phyloP scores from a whole-genome alignment of 2,329 filamentous ascomycete species.

The Aureobasidium sp. region DNA sequence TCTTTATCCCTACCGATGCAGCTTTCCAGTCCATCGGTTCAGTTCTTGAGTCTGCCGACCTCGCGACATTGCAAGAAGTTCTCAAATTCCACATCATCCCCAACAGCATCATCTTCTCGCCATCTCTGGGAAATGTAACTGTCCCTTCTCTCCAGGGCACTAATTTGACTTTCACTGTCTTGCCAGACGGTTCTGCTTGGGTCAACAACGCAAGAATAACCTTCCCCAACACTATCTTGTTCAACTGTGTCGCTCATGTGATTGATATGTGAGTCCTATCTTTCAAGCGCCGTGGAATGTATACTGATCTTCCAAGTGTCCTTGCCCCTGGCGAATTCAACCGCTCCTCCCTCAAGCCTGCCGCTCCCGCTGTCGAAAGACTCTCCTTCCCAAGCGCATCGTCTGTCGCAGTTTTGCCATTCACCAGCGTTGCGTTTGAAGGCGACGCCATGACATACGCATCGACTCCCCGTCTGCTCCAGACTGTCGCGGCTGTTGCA shows the following conservation, averaged over 20 bases:
- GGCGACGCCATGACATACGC: conserved; percentile 9
- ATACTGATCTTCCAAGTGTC: conserved; percentile 1
- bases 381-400: conserved; percentile 6
- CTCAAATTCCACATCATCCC: conserved; percentile 41
- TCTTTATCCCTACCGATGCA: conserved; percentile 31
- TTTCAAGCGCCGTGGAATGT: too few relatives aligned
- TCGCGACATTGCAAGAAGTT: conserved; percentile 32
- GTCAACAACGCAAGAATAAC: conserved; percentile 61
- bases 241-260: conserved; percentile 65
- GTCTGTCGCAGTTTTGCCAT: not conserved
- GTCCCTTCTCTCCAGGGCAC: conserved; percentile 32
- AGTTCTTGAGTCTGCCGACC: conserved; percentile 34
- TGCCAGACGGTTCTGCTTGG: conserved; percentile 47
- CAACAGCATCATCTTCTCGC: conserved; percentile 34
- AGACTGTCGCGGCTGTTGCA: conserved; percentile 6
- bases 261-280: conserved; percentile 38
- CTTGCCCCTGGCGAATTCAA: conserved; percentile 15
- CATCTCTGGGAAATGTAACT: conserved; percentile 34
- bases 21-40: conserved; percentile 39
- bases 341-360: not conserved
- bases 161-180: conserved; percentile 49
- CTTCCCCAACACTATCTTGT: conserved; percentile 54
- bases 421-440: conserved; percentile 7
- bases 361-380: not conserved
- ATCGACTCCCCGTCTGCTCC: not conserved